Evolutionary conservation across 2,329 filamentous ascomycete genomes (phyloP), one percentile per base, ranked within the genome.

Genomic region (Colletotrichum sp.): DNA sequence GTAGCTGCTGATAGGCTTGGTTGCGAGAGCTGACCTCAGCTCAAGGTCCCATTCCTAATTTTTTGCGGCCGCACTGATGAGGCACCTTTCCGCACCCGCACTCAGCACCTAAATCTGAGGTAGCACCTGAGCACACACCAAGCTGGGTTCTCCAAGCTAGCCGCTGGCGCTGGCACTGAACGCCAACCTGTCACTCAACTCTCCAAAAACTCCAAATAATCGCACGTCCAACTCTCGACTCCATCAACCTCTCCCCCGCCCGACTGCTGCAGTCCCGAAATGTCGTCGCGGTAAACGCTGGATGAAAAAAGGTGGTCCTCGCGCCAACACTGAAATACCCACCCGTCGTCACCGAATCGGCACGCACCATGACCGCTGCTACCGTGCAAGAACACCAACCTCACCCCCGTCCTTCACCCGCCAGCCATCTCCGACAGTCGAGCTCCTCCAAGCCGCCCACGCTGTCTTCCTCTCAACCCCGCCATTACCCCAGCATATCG

Each of bases 201-300:
- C 59, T 67, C 73, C 73, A 69, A 76, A 76, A 76, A 73, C 70
- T 65, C 74, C 74, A 76, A 76, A 69, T 73, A 76, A 69, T 73
- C 73, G 73, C 70, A 59, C 55, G 39, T n/a, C 34, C 44, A 49
- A 49, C 44, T 49, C 7, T 26, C 32, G 57, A 49, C 30, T 65
- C 55, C 21, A 69, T 76, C 55, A 65, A 65, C 71, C 59, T 73
- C 59, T 69, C 69, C 65, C 64, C 65, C 64, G 44, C 70, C 64
- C 70, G 70, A 69, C 36, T 71, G 52, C 70, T 71, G 55, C 39
- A 39, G 28, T 36, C 15, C 44, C 74, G 64, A 74, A 63, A 76
- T 76, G 74, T 69, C 74, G 74, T 67, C 49, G 59, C 74, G 28
- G 74, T 76, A 24, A 76, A 69, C 36, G 26, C 21, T 65, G 63